Base-by-base conservation (phyloP, 2,329 filamentous ascomycete species). In the Ceratocystis eucalypticola region DNA sequence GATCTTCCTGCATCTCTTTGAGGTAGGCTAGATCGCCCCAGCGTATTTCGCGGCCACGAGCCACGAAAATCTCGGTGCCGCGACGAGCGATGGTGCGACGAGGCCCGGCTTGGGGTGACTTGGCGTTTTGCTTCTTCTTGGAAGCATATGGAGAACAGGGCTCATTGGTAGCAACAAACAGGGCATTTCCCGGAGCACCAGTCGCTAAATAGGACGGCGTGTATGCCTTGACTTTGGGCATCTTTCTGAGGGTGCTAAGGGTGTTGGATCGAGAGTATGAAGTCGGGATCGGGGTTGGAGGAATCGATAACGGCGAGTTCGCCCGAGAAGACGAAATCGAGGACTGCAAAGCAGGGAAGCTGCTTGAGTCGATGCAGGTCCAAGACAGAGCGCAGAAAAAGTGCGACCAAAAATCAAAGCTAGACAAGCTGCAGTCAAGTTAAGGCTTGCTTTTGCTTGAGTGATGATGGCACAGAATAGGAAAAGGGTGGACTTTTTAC, bases 1-100 rank as follows among this genome's bases (percentile, higher is more conserved):
- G 72, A 44, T 64, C 66, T 50, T 69, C 70, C 20, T 72, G 70
- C 65, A 76, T 77, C 69, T 86, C 88, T 77, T 95, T 96, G 72
- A 97, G 75, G 68, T 87, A 84, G 64, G 85, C 84, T 66, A 99
- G 77, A 75, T 96, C 90, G 8, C 89, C 87, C 91, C 94, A 99
- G 74, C 92, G 83, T 69, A 99, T 88, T 75, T 97, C 90, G 71
- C 88, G 92, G 62, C 92, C 92, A 50, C 88, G 86, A 22, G 91
- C 92, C 12, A 91, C 86, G 73, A 97, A 97, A 8, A 97, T 79
- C 72, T 99, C 92, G 0, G 89, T 91, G 17, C 89, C 91, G 68
- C 93, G 82, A 62, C 84, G 85, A 8, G 91, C 92, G 71, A 97
- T 87, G 0, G 86, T 91, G 69, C 84, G 76, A 67, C 80, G 78